Evolutionary conservation across 2,329 filamentous ascomycete genomes (phyloP), one percentile per base, ranked within the genome.

Genomic region (Sphaerulina vaccinii): DNA sequence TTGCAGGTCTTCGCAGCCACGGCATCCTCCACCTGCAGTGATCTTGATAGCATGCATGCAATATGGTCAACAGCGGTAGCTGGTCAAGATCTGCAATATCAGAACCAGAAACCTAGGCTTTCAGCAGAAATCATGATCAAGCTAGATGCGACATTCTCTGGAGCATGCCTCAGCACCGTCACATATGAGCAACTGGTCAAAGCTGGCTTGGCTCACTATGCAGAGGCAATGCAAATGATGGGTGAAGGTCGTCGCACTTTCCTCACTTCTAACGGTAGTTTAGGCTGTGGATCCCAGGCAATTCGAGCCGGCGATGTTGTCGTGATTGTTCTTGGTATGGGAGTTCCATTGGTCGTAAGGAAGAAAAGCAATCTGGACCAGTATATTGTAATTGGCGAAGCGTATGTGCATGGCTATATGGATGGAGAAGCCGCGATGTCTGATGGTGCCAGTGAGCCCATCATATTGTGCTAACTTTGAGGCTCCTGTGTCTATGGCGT

Each of bases 351-450:
- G 9, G 9, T 35, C 15, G 3, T 45, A n/a, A 22, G 41, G 13
- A 9, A 21, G 13, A n/a, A 15, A 13, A 8, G 15, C 13, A n/a
- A n/a, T 22, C 4, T 10, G 11, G 3, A 10, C 5, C 23, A 36
- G 7, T 50, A 32, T 23, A 29, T 9, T 2, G 13, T 55, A 5
- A n/a, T 55, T 16, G 52, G 52, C 19, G 47, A 55, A 21, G 46
- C 48, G 29, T 55, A 51, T 41, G 36, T 50, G 11, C 47, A 55
- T 19, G 41, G 41, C 2, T 32, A 45, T 15, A 55, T 55, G 52
- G 36, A 55, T 18, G 52, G 52, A 7, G 47, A 55, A 19, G 41
- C 29, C 18, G 38, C 39, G 13, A 15, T 3, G 13, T n/a, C 19
- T n/a, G 39, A 42, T 15, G 7, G 39, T 42, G 13, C 8, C n/a